Evolutionary conservation across 2,329 filamentous ascomycete species (phyloP).

Genomic region (Diaporthe caulivora): DNA sequence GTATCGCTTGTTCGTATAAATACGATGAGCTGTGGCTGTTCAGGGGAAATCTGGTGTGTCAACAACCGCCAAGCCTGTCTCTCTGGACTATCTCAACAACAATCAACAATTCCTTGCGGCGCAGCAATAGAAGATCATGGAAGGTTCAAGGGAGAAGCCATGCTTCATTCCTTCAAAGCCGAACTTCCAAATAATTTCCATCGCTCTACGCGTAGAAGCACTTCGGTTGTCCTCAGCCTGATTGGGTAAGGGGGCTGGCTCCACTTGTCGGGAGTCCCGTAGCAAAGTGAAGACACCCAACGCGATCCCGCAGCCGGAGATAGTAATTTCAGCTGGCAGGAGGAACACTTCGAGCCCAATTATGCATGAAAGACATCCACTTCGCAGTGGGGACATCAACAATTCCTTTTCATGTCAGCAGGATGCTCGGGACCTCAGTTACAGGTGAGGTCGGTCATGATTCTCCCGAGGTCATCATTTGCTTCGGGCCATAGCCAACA

Average conservation of each 20-base stretch:
- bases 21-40: neutral
- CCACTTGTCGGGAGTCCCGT: slow-evolving; percentile 7
- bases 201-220: too few relatives aligned
- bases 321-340: neutral
- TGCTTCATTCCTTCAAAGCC: neutral
- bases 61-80: too few relatives aligned
- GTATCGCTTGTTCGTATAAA: neutral
- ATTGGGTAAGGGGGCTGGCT: neutral
- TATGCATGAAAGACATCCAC: neutral
- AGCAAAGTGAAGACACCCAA: neutral
- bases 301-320: too few relatives aligned
- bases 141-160: neutral
- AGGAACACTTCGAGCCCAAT: neutral
- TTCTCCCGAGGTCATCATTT: neutral
- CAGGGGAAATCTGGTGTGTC: neutral
- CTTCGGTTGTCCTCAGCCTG: neutral
- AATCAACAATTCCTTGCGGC: neutral
- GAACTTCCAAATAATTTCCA: neutral
- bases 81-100: too few relatives aligned
- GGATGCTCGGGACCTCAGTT: too few relatives aligned
- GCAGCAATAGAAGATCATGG: neutral
- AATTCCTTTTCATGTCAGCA: too few relatives aligned
- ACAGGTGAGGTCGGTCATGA: too few relatives aligned
- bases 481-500: too few relatives aligned
- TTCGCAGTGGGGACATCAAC: neutral